Conservation (phyloP, 2,329 filamentous ascomycete species). For the Hawksworthiomyces lignivorus region DNA sequence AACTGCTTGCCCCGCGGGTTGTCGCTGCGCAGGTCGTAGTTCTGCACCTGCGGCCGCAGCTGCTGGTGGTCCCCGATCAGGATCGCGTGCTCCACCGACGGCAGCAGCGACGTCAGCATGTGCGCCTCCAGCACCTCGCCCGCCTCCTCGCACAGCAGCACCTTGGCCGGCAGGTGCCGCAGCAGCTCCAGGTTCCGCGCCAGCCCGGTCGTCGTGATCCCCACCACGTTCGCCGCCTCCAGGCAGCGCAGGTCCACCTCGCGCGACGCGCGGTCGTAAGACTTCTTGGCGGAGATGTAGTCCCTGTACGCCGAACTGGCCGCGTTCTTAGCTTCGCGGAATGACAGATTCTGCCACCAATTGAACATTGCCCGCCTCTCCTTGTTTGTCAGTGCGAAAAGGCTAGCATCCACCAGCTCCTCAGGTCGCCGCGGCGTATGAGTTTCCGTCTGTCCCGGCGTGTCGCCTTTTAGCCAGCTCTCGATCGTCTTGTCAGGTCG, state of each 20-base stretch:
- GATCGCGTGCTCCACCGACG: slow-evolving; percentile 52
- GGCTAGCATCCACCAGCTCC: too few relatives aligned
- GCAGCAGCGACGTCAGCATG: slow-evolving; percentile 50
- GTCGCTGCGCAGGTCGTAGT: slow-evolving; percentile 45
- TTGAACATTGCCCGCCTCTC: not conserved
- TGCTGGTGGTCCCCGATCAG: slow-evolving; percentile 59
- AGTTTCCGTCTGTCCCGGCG: too few relatives aligned
- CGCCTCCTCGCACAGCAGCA: slow-evolving; percentile 61
- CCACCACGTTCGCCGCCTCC: slow-evolving; percentile 39
- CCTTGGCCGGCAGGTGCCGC: slow-evolving; percentile 41
- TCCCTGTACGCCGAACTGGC: not conserved
- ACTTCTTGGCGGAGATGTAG: not conserved
- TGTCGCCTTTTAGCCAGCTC: slow-evolving; percentile 14
- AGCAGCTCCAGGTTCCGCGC: slow-evolving; percentile 44
- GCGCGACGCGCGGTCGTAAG: slow-evolving; percentile 13
- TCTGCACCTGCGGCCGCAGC: slow-evolving; percentile 50
- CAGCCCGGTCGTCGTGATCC: slow-evolving; percentile 52
- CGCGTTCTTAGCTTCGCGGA: not conserved
- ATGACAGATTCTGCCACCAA: slow-evolving; percentile 2
- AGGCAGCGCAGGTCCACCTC: slow-evolving; percentile 32
- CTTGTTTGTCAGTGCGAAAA: not conserved
- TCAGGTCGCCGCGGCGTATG: too few relatives aligned
- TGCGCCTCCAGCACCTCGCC: slow-evolving; percentile 62
- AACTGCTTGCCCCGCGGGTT: slow-evolving; percentile 40
- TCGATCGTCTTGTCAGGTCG: slow-evolving; percentile 13